Percentiles rank a stretch among this genome's conserved stretches.
Evolutionary conservation across 2,329 filamentous ascomycete genomes (phyloP).

Genomic region (Simplicillium sp.): DNA sequence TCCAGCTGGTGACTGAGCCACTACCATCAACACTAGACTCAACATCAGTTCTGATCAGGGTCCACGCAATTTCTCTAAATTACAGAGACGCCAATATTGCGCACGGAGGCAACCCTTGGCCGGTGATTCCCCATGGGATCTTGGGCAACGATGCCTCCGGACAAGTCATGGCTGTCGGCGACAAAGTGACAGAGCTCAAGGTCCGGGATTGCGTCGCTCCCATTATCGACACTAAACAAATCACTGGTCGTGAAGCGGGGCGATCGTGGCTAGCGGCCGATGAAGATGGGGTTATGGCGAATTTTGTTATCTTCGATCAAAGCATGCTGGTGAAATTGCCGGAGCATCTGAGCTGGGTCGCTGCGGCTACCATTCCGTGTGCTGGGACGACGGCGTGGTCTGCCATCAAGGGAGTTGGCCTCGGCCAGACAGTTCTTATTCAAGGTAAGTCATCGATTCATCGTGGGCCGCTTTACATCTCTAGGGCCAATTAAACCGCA

Average conservation of each 20-base stretch:
- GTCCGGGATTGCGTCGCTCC: too few species aligned
- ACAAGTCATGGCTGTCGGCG: conserved; percentile 26
- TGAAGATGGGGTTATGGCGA: conserved; percentile 32
- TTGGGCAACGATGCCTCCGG: conserved; percentile 29
- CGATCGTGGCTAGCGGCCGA: too few species aligned
- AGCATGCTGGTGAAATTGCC: conserved; percentile 28
- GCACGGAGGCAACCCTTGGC: conserved; percentile 29
- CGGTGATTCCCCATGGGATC: conserved; percentile 21
- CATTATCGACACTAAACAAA: too few species aligned
- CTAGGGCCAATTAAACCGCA: too few species aligned
- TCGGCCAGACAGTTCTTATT: conserved; percentile 31
- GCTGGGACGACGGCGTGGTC: conserved; percentile 35
- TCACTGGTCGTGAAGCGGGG: too few species aligned
- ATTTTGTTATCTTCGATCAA: conserved; percentile 26
- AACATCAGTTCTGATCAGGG: too few species aligned
- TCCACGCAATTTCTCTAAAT: conserved; percentile 24
- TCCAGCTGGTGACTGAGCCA: too few species aligned
- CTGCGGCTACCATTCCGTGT: conserved; percentile 28
- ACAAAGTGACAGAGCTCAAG: conserved; percentile 21
- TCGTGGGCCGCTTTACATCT: not conserved
- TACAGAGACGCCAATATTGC: conserved; percentile 25
- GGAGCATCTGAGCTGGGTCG: conserved; percentile 22
- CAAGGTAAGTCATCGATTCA: conserved; percentile 22
- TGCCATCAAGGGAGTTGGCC: conserved; percentile 25
- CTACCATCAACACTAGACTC: too few species aligned